Evolutionary conservation across 2,329 filamentous ascomycete genomes (phyloP).

Genomic region (Passalora sequoiae): DNA sequence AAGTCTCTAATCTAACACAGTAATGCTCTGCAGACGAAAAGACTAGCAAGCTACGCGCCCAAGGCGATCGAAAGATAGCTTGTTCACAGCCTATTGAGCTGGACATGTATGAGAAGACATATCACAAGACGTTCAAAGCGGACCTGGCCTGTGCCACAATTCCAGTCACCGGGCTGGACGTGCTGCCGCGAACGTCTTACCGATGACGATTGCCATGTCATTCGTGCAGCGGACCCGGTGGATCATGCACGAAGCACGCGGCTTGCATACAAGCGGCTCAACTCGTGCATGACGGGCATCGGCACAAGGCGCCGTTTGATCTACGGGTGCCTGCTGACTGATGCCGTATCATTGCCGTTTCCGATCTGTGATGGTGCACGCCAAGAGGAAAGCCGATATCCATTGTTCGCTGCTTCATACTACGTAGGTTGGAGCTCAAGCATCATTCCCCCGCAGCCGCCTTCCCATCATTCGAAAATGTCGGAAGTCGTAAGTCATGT

Average conservation of each 20-base stretch:
- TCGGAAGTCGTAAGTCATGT: too few species aligned
- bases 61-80: background rate
- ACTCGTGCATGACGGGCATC: constrained; percentile 1
- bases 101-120: constrained; percentile 1
- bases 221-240: too few species aligned
- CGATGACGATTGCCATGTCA: too few species aligned
- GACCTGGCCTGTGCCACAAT: background rate
- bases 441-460: too few species aligned
- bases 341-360: background rate
- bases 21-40: background rate
- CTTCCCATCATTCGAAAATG: too few species aligned
- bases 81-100: constrained; percentile 1
- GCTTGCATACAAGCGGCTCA: background rate
- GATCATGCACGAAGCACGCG: background rate
- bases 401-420: too few species aligned
- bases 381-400: too few species aligned
- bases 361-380: too few species aligned
- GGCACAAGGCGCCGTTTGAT: background rate
- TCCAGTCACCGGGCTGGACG: background rate
- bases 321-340: background rate
- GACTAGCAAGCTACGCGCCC: background rate
- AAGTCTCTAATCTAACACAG: constrained; percentile 5
- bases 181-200: background rate
- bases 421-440: too few species aligned
- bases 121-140: background rate